A percentile compares a stretch with the other conserved stretches of the same genome.
Evolutionary conservation across 2,329 filamentous ascomycete species (phyloP).

Genomic region (Bisporella sp.): DNA sequence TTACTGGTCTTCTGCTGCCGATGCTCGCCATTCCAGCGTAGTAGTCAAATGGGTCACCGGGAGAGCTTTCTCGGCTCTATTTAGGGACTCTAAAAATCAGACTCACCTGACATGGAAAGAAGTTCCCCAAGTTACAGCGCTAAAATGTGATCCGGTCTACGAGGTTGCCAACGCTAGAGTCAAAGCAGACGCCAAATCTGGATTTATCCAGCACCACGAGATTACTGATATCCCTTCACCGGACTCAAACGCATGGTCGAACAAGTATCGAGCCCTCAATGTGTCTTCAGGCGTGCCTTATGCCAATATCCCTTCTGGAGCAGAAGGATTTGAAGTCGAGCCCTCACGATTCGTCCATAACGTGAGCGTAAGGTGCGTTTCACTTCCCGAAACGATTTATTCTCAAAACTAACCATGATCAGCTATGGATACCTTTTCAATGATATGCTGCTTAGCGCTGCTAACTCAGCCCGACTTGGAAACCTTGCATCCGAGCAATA

Average conservation of each 20-base stretch:
- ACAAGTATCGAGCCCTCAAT: slow-evolving; percentile 3
- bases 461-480: slow-evolving; percentile 4
- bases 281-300: slow-evolving; percentile 8
- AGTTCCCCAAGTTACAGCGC: slow-evolving; percentile 9
- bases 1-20: slow-evolving; percentile 8
- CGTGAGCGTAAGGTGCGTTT: slow-evolving; percentile 7
- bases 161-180: slow-evolving; percentile 10
- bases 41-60: slow-evolving; percentile 11
- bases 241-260: slow-evolving; percentile 9
- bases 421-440: slow-evolving; percentile 12
- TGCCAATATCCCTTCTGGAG: not conserved
- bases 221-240: slow-evolving; percentile 1
- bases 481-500: not conserved
- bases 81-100: slow-evolving; percentile 4
- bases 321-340: slow-evolving; percentile 1
- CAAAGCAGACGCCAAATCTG: slow-evolving; percentile 4
- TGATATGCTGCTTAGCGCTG: slow-evolving; percentile 8
- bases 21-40: slow-evolving; percentile 2
- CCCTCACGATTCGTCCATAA: slow-evolving; percentile 5
- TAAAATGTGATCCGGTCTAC: slow-evolving; percentile 13
- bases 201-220: slow-evolving; percentile 6
- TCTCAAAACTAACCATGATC: not conserved
- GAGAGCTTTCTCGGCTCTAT: slow-evolving; percentile 6
- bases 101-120: slow-evolving; percentile 9
- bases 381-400: not conserved